Evolutionary conservation across 2,329 filamentous ascomycete species (phyloP), one percentile per base, ranked within the genome.

Genomic region (Helminthosporium solani): DNA sequence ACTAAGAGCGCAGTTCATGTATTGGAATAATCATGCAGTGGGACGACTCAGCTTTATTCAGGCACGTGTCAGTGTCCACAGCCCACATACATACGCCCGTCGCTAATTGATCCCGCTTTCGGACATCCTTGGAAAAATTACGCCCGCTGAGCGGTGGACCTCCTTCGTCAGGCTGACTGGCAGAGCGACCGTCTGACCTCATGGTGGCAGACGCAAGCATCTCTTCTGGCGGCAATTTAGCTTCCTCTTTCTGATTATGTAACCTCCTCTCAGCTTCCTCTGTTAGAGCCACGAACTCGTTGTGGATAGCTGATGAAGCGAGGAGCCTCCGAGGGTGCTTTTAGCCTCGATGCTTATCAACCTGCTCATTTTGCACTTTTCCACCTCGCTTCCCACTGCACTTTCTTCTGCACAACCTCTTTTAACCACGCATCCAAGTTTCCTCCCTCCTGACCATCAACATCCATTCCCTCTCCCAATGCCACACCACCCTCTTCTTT

Each of bases 371-470:
- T 64, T 16, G 58, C 63, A 42, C 60, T 63, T 50, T 67, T 70
- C 74, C 73, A 76, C 38, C 64, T 58, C 49, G 70, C 68, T 42
- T 73, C 72, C 33, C 54, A 52, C 34, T 61, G 66, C 7, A 73
- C 73, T 52, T 71, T 72, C 44, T 57, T 60, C 52, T 60, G 63
- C 14, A 76, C 63, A 1, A 69, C 67, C n/a, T 63, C 60, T 40
- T 72, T 63, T 47, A 76, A 42, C 71, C 71, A 75, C 31, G 57
- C 58, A 33, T 67, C 60, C 28, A 71, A 33, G 44, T 64, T 71
- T 37, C 53, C 55, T 15, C 58, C 56, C 25, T 61, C 49, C 19
- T 49, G 60, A 1, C 64, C 70, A 47, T 73, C 66, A 9, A 70
- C 60, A 14, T 64, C 63, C 73, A 75, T 75, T 0, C 55, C 61